phyloP scores from a whole-genome alignment of 768 basidiomycete species.

The Wakefieldia striispora region DNA sequence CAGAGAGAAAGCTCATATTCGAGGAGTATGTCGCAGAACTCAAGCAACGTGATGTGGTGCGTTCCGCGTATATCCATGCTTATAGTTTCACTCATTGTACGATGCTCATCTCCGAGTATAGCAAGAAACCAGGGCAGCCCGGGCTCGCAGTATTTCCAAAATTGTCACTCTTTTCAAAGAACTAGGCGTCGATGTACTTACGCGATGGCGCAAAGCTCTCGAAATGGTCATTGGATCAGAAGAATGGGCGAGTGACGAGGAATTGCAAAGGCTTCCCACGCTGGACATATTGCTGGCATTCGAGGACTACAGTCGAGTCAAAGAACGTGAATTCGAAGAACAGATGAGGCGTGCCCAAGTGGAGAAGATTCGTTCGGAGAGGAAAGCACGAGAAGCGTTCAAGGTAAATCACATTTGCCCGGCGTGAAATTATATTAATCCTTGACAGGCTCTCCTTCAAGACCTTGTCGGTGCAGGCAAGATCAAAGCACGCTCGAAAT shows the following conservation, averaged over 20 bases:
- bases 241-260: slow-evolving; percentile 74
- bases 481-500: slow-evolving; percentile 81
- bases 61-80: slow-evolving; percentile 28
- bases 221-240: slow-evolving; percentile 71
- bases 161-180: slow-evolving; percentile 83
- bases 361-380: slow-evolving; percentile 78
- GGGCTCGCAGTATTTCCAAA: slow-evolving; percentile 77
- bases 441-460: slow-evolving; percentile 60
- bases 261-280: slow-evolving; percentile 80
- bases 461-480: slow-evolving; percentile 64
- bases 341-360: slow-evolving; percentile 76
- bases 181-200: slow-evolving; percentile 88
- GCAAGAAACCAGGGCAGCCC: slow-evolving; percentile 78
- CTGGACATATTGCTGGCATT: slow-evolving; percentile 91
- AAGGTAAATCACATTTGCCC: slow-evolving; percentile 45
- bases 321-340: slow-evolving; percentile 90
- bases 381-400: slow-evolving; percentile 91
- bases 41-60: slow-evolving; percentile 84
- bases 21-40: slow-evolving; percentile 89
- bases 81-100: slow-evolving; percentile 4
- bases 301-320: slow-evolving; percentile 88
- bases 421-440: background rate
- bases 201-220: slow-evolving; percentile 87
- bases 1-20: slow-evolving; percentile 84
- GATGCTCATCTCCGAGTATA: slow-evolving; percentile 29